phyloP scores from a whole-genome alignment of 768 basidiomycete species.

The Pleurotus pulmonarius region DNA sequence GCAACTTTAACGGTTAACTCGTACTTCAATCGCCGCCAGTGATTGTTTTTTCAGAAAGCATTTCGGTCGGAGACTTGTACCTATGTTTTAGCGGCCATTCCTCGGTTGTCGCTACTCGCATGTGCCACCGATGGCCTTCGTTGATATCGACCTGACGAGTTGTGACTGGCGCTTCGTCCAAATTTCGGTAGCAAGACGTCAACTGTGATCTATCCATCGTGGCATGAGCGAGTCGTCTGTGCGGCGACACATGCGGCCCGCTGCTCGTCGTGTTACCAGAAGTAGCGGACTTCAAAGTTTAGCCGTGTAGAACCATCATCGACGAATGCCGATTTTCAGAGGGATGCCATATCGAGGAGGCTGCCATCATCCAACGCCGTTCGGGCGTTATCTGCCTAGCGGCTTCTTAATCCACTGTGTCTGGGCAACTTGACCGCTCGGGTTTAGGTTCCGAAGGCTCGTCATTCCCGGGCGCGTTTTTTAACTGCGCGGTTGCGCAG shows the following conservation, averaged over 20 bases:
- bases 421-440: too few species aligned
- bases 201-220: neutral
- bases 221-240: too few species aligned
- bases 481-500: too few species aligned
- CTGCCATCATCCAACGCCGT: too few species aligned
- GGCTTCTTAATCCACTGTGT: too few species aligned
- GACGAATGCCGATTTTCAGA: neutral
- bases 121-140: neutral
- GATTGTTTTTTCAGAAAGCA: too few species aligned
- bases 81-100: neutral
- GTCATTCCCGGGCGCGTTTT: too few species aligned
- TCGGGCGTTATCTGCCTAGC: too few species aligned
- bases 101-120: neutral
- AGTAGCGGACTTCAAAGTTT: neutral
- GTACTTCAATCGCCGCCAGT: too few species aligned
- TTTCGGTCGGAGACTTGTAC: neutral
- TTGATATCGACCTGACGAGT: neutral
- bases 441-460: too few species aligned
- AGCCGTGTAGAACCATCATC: neutral
- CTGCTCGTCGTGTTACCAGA: neutral
- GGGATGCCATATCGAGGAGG: neutral
- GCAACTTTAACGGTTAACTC: too few species aligned
- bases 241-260: neutral
- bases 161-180: neutral
- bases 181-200: constrained; percentile 2